A percentile compares a stretch with the other conserved stretches of the same genome.
These are phyloP conservation scores for Aspergillus baeticus DNA, from an alignment of 495 filamentous ascomycete genomes.

Conservation along the genomic window DNA sequence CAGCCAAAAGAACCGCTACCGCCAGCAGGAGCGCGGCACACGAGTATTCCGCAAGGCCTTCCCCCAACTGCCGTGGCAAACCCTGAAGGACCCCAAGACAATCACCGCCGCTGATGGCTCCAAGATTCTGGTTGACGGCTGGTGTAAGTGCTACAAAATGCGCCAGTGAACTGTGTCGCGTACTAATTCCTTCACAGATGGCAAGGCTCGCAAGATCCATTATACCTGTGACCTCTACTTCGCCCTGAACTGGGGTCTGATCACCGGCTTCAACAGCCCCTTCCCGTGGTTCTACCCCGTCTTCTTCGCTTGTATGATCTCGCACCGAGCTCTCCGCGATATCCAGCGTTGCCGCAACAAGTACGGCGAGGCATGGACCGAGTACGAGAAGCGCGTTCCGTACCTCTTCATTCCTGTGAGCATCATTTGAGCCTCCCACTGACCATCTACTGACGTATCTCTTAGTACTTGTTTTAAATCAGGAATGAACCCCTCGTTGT, in stretches of 20 bases:
- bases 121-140: constrained; percentile 82
- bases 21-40: constrained; percentile 75
- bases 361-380: constrained; percentile 89
- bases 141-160: constrained; percentile 57
- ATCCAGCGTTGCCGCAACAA: constrained; percentile 79
- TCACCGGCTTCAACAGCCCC: constrained; percentile 71
- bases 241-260: constrained; percentile 59
- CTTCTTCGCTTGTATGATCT: constrained; percentile 91
- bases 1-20: constrained; percentile 94
- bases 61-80: constrained; percentile 92
- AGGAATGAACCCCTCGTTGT: too few relatives aligned
- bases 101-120: constrained; percentile 78
- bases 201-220: constrained; percentile 90
- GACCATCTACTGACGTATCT: background rate
- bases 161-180: background rate
- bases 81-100: constrained; percentile 80
- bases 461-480: constrained; percentile 20
- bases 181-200: constrained; percentile 44
- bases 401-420: constrained; percentile 96
- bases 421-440: constrained; percentile 17
- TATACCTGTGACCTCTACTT: constrained; percentile 92
- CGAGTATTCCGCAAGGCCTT: constrained; percentile 74
- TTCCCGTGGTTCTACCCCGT: constrained; percentile 97
- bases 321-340: constrained; percentile 82
- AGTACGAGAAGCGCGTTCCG: constrained; percentile 86